Conservation (phyloP, 2,329 filamentous ascomycete genomes). For the Pleoardoris graminearum region DNA sequence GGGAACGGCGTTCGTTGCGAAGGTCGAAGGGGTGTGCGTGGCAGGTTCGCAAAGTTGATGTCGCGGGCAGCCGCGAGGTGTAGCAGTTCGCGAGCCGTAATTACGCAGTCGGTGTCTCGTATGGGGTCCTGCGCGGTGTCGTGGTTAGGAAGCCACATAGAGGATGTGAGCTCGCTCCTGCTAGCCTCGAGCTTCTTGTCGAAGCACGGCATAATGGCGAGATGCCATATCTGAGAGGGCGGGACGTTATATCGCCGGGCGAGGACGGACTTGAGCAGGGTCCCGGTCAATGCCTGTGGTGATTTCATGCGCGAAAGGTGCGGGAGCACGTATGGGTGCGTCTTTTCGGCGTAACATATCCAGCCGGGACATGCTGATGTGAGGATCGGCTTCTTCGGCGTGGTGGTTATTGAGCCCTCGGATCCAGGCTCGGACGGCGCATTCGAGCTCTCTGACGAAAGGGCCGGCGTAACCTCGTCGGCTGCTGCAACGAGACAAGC, state of each 20-base stretch:
- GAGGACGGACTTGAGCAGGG: slow-evolving; percentile 83
- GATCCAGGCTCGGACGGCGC: slow-evolving; percentile 26
- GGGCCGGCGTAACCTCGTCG: slow-evolving; percentile 50
- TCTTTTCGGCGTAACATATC: slow-evolving; percentile 99
- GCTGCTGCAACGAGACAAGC: slow-evolving; percentile 70
- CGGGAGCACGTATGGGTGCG: slow-evolving; percentile 88
- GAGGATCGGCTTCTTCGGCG: slow-evolving; percentile 66
- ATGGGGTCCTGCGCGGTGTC: slow-evolving; percentile 48
- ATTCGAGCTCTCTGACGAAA: slow-evolving; percentile 33
- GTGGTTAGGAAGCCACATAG: slow-evolving; percentile 62
- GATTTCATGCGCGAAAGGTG: slow-evolving; percentile 92
- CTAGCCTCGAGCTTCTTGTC: slow-evolving; percentile 98
- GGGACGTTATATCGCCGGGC: slow-evolving; percentile 72
- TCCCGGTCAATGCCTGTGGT: slow-evolving; percentile 88
- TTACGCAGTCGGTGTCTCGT: slow-evolving; percentile 95
- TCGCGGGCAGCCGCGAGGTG: slow-evolving; percentile 82
- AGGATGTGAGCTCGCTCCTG: slow-evolving; percentile 84
- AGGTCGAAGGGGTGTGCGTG: slow-evolving; percentile 59
- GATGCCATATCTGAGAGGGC: slow-evolving; percentile 85
- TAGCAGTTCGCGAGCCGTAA: slow-evolving; percentile 91
- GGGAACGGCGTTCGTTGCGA: slow-evolving; percentile 66
- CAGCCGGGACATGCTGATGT: slow-evolving; percentile 94
- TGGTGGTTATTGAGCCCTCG: slow-evolving; percentile 49
- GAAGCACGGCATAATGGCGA: slow-evolving; percentile 97
- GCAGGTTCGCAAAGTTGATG: slow-evolving; percentile 73